phyloP scores from a whole-genome alignment of 192 early-diverging fungal genomes.

The Rhizophagus clarus region DNA sequence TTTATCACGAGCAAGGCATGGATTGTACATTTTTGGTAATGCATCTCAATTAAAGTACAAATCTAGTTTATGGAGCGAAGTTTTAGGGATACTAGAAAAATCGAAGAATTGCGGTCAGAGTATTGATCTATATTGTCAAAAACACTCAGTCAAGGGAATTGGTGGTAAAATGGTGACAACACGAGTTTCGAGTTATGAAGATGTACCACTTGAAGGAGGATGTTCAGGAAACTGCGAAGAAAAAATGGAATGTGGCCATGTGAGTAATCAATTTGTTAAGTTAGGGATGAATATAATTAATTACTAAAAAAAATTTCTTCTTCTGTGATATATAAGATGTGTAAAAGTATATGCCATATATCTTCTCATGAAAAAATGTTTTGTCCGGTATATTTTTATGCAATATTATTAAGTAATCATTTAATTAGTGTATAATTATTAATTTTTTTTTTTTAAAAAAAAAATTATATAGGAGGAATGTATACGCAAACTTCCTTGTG shows the following conservation, averaged over 20 bases:
- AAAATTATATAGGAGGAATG: conserved; percentile 12
- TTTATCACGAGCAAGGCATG: conserved; percentile 61
- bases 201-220: conserved; percentile 21
- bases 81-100: not conserved
- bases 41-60: conserved; percentile 44
- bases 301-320: not conserved
- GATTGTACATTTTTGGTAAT: conserved; percentile 61
- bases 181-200: not conserved
- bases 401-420: not conserved
- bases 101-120: not conserved
- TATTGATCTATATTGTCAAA: conserved; percentile 9
- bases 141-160: not conserved
- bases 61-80: conserved; percentile 45
- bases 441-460: not conserved
- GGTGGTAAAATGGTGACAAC: not conserved
- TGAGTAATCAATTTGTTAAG: not conserved
- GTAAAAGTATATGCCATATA: conserved; percentile 18
- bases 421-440: not conserved
- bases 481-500: conserved; percentile 12
- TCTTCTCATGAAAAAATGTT: not conserved
- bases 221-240: conserved; percentile 16
- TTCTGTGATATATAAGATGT: conserved; percentile 5
- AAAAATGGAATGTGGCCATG: conserved; percentile 15
- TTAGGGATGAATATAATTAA: not conserved
- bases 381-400: conserved; percentile 16